Percentiles rank a stretch among this genome's conserved stretches.
Evolutionary conservation across 176 grass and related monocot genomes (phyloP).

Genomic region (Bromus sterilis): DNA sequence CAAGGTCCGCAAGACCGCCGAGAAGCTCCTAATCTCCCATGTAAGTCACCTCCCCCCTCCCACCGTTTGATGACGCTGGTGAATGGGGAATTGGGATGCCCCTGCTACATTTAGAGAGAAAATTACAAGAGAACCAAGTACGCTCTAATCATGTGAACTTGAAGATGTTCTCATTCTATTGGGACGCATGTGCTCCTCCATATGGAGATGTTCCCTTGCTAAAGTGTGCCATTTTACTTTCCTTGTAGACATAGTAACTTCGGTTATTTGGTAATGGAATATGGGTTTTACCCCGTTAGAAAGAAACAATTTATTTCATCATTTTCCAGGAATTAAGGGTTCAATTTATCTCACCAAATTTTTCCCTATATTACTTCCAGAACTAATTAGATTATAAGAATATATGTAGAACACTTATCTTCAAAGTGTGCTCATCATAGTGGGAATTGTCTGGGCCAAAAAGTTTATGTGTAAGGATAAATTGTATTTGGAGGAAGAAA

Average conservation of each 20-base stretch:
- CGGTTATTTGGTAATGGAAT: neutral
- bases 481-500: neutral
- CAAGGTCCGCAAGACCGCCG: slow-evolving; percentile 92
- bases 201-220: neutral
- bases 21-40: slow-evolving; percentile 87
- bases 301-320: neutral
- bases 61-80: neutral
- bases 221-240: neutral
- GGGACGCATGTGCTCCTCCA: neutral
- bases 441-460: neutral
- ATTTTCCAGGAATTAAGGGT: neutral
- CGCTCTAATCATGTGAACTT: neutral
- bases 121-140: neutral
- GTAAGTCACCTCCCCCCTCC: slow-evolving; percentile 21
- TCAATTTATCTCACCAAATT: neutral
- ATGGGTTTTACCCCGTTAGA: neutral
- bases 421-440: neutral
- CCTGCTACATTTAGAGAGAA: neutral
- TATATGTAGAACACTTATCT: neutral
- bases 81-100: no score
- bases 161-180: neutral
- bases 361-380: neutral
- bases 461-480: neutral
- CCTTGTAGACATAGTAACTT: neutral
- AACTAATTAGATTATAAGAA: neutral